Percentiles rank a stretch among this genome's conserved stretches.
Conservation (phyloP, 805 yeast species). For the Kurtzmaniella cleridarum region DNA sequence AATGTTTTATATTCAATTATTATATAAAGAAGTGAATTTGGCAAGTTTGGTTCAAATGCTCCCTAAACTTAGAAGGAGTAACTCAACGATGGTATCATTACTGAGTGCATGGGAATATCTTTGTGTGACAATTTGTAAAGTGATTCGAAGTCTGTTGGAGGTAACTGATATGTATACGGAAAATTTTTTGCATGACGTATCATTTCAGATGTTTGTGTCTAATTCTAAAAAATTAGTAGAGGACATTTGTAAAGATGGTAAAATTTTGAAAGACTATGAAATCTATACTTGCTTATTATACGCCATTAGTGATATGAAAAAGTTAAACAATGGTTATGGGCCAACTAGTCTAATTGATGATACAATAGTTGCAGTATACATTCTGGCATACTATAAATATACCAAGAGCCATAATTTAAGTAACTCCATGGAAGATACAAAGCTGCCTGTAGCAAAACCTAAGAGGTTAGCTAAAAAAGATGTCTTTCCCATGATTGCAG, state of each 20-base stretch:
- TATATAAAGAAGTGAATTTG: conserved; percentile 51
- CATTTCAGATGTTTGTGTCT: conserved; percentile 38
- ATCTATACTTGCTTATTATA: conserved; percentile 39
- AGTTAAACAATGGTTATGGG: conserved; percentile 76
- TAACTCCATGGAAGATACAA: conserved; percentile 9
- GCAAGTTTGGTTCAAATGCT: conserved; percentile 54
- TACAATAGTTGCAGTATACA: conserved; percentile 55
- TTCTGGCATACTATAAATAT: conserved; percentile 39
- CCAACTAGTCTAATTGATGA: conserved; percentile 75
- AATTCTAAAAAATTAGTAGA: conserved; percentile 29
- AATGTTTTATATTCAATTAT: conserved; percentile 52
- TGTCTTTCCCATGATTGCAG: conserved; percentile 35
- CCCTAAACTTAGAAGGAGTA: conserved; percentile 71
- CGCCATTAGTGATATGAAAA: conserved; percentile 56
- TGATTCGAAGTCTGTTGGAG: conserved; percentile 41
- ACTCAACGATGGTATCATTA: conserved; percentile 68
- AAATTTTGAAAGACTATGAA: conserved; percentile 31
- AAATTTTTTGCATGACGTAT: conserved; percentile 38
- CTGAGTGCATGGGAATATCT: conserved; percentile 62
- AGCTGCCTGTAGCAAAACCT: conserved; percentile 25
- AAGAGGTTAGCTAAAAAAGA: conserved; percentile 39
- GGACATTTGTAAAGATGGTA: conserved; percentile 15
- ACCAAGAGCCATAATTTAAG: conserved; percentile 2
- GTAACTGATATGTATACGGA: conserved; percentile 50
- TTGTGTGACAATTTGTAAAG: conserved; percentile 46